These are phyloP conservation scores for Fragaria iinumae DNA, from an alignment of 306 rosid genomes.

Conservation along the genomic window DNA sequence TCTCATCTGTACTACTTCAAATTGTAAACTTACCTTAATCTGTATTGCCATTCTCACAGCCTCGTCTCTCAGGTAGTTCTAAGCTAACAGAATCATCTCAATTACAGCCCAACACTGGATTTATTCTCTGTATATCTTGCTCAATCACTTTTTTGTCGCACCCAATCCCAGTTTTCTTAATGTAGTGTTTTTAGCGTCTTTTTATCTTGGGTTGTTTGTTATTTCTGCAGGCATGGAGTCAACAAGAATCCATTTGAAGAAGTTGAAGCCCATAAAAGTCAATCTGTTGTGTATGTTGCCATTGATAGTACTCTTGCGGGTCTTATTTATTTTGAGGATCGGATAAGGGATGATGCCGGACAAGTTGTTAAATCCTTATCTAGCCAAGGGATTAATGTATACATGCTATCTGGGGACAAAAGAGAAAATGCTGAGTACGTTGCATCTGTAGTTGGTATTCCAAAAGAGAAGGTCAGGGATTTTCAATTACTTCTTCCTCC, in stretches of 20 bases:
- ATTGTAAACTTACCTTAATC: neutral
- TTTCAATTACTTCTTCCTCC: neutral
- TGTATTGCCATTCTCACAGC: neutral
- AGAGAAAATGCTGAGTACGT: conserved; percentile 76
- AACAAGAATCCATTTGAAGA: conserved; percentile 40
- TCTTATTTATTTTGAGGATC: conserved; percentile 78
- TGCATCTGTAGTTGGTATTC: conserved; percentile 86
- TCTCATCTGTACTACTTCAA: neutral
- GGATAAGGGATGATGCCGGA: conserved; percentile 83
- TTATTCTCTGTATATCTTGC: neutral
- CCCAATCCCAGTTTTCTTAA: neutral
- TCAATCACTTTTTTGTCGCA: neutral
- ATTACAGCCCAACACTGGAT: neutral
- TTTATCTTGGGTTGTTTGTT: neutral
- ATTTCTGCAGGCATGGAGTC: conserved; percentile 70
- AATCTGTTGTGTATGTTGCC: conserved; percentile 83
- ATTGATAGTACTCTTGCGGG: conserved; percentile 69
- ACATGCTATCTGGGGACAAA: conserved; percentile 96
- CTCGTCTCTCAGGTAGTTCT: neutral
- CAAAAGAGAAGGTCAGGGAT: conserved; percentile 63
- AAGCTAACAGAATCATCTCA: neutral
- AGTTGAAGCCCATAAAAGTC: conserved; percentile 48
- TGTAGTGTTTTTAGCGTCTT: neutral
- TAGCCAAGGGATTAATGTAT: conserved; percentile 63
- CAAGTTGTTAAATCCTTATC: conserved; percentile 60